A percentile compares a stretch with the other conserved stretches of the same genome.
Evolutionary conservation across 2,329 filamentous ascomycete species (phyloP).

Genomic region (Cladophialophora psammophila): DNA sequence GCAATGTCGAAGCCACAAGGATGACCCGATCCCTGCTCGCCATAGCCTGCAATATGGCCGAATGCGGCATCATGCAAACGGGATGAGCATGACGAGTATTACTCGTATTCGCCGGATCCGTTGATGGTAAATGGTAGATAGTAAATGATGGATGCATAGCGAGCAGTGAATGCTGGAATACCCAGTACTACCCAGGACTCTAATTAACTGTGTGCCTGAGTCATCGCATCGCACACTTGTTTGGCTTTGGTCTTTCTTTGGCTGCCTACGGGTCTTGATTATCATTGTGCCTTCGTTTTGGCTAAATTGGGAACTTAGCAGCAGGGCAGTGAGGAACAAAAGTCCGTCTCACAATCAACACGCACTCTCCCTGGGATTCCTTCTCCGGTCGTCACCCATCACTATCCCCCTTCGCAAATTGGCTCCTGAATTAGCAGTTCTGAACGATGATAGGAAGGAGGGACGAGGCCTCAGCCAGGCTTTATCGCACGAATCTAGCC

Average conservation of each 20-base stretch:
- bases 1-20: conserved; percentile 9
- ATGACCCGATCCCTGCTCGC: conserved; percentile 15
- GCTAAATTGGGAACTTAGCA: conserved; percentile 4
- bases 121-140: too few relatives aligned
- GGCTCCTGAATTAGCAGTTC: conserved; percentile 15
- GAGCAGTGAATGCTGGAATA: too few relatives aligned
- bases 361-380: background rate
- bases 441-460: conserved; percentile 15
- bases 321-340: background rate
- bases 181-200: background rate
- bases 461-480: background rate
- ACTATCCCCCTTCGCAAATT: conserved; percentile 18
- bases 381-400: conserved; percentile 5
- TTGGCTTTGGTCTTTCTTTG: background rate
- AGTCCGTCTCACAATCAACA: background rate
- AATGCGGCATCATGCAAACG: conserved; percentile 4
- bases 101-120: too few relatives aligned
- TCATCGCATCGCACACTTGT: conserved; percentile 6
- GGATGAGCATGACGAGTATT: too few relatives aligned
- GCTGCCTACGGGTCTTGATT: background rate
- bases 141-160: too few relatives aligned
- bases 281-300: conserved; percentile 3
- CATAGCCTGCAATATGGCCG: background rate
- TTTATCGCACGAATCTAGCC: conserved; percentile 22
- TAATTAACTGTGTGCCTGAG: background rate